phyloP scores from a whole-genome alignment of 345 rosid genomes.

The Trapa bicornis region DNA sequence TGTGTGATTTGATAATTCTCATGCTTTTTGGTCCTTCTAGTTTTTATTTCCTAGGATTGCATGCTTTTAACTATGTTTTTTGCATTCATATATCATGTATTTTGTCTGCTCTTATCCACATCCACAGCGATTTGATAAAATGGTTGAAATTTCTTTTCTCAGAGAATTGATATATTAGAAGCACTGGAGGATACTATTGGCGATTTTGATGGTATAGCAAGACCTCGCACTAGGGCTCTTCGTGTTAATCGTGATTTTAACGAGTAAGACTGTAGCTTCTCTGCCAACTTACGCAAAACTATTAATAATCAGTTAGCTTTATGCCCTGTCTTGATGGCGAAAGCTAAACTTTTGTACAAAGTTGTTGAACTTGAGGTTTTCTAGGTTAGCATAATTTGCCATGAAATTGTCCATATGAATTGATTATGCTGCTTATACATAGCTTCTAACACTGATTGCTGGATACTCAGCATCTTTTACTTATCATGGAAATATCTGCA shows the following conservation, averaged over 20 bases:
- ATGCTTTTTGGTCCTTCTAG: not conserved
- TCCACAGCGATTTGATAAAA: slow-evolving; percentile 1
- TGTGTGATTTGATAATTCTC: not conserved
- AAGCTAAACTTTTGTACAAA: not conserved
- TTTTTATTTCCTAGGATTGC: not conserved
- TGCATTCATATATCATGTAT: too few species aligned
- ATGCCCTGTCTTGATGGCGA: not conserved
- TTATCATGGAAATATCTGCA: not conserved
- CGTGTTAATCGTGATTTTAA: slow-evolving; percentile 72
- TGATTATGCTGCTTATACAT: not conserved
- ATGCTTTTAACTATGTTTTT: not conserved
- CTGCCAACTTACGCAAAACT: not conserved
- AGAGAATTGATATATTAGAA: slow-evolving; percentile 77
- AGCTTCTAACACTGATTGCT: not conserved
- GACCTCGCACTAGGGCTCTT: slow-evolving; percentile 23
- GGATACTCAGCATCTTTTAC: not conserved
- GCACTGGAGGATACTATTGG: slow-evolving; percentile 52
- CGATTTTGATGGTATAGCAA: slow-evolving; percentile 24
- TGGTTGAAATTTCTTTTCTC: slow-evolving; percentile 10
- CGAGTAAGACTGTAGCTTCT: slow-evolving; percentile 39
- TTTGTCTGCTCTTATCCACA: not conserved
- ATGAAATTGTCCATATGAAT: not conserved
- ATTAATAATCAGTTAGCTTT: not conserved
- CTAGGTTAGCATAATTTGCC: not conserved
- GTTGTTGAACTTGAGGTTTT: not conserved